Percentiles rank a stretch among this genome's conserved stretches.
Evolutionary conservation across 2,329 filamentous ascomycete genomes (phyloP).

Genomic region (Verticillium nubilum): DNA sequence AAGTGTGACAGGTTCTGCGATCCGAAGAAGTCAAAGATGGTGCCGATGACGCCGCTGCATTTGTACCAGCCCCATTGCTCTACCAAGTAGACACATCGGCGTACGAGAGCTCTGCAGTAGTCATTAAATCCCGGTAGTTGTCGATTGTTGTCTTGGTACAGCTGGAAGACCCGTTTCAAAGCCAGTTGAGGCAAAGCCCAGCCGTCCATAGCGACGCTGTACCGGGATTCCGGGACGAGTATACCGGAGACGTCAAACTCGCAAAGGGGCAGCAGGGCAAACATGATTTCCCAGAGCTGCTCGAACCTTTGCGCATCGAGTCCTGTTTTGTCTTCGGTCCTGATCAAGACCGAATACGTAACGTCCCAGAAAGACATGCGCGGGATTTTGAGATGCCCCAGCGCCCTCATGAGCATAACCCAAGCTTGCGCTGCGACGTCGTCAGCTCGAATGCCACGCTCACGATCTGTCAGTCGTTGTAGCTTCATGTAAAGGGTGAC

Average conservation of each 20-base stretch:
- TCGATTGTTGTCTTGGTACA: constrained; percentile 49
- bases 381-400: constrained; percentile 45
- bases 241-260: constrained; percentile 54
- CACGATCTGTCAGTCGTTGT: constrained; percentile 36
- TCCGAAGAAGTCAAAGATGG: constrained; percentile 64
- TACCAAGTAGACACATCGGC: constrained; percentile 58
- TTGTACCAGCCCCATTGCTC: constrained; percentile 61
- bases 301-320: constrained; percentile 46
- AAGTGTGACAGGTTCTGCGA: constrained; percentile 56
- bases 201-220: constrained; percentile 42
- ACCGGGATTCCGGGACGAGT: constrained; percentile 32
- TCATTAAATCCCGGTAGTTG: constrained; percentile 60
- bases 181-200: constrained; percentile 56
- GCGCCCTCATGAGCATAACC: constrained; percentile 50
- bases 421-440: constrained; percentile 45
- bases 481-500: constrained; percentile 42
- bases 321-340: constrained; percentile 24
- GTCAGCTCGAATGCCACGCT: constrained; percentile 46
- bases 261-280: constrained; percentile 54
- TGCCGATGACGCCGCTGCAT: constrained; percentile 51
- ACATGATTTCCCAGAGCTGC: constrained; percentile 51
- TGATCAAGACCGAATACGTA: constrained; percentile 36
- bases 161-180: constrained; percentile 49
- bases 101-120: constrained; percentile 55
- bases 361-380: constrained; percentile 58